Evolutionary conservation across 2,329 filamentous ascomycete species (phyloP).

Genomic region (Sporothrix schenckii): DNA sequence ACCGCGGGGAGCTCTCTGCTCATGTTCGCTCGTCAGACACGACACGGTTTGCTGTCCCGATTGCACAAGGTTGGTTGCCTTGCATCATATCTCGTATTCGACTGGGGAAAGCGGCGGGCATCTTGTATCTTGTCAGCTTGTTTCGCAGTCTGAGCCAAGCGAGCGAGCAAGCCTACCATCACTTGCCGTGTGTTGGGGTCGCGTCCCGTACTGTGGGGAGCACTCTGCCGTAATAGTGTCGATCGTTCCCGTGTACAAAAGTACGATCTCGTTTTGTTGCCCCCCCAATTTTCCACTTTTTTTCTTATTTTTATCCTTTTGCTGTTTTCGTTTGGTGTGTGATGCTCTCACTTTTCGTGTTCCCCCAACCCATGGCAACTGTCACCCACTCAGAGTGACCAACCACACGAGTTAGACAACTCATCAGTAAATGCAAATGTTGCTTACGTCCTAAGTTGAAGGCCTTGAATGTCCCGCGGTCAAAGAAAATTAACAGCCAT

Average conservation of each 20-base stretch:
- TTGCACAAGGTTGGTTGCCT: neutral
- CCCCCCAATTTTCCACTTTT: conserved; percentile 5
- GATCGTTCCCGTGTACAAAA: neutral
- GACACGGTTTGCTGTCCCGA: neutral
- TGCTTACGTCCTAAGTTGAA: too few relatives aligned
- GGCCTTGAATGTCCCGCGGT: too few relatives aligned
- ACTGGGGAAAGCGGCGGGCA: neutral
- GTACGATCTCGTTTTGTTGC: neutral
- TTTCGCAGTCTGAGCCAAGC: too few relatives aligned
- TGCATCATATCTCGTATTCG: conserved; percentile 24
- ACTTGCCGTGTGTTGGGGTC: too few relatives aligned
- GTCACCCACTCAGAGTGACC: neutral
- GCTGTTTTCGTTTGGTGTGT: too few relatives aligned
- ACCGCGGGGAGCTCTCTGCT: neutral
- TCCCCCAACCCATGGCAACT: conserved; percentile 12
- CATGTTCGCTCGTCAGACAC: neutral
- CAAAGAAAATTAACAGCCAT: too few relatives aligned
- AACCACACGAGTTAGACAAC: too few relatives aligned
- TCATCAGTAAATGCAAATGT: too few relatives aligned
- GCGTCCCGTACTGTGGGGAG: neutral
- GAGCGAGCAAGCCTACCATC: too few relatives aligned
- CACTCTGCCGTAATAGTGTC: conserved; percentile 16
- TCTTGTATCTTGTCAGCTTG: neutral
- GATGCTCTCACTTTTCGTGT: neutral
- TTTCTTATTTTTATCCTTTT: neutral